These are phyloP conservation scores for Mycena sanguinolenta DNA, from an alignment of 768 basidiomycete genomes.

Conservation along the genomic window DNA sequence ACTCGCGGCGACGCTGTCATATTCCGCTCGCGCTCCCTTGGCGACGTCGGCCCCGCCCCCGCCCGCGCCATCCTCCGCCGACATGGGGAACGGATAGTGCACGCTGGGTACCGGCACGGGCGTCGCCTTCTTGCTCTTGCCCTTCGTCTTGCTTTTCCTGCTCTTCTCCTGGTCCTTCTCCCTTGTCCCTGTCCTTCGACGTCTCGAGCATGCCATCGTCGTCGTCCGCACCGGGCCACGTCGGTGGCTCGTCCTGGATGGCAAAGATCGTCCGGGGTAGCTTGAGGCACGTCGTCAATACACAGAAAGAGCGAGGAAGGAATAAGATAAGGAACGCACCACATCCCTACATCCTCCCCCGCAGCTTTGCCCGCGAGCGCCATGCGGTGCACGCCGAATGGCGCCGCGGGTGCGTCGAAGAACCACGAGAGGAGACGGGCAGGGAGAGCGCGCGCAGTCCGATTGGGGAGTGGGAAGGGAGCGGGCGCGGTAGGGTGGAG, in stretches of 20 bases:
- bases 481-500: too few species aligned
- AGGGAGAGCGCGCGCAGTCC: too few species aligned
- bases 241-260: slow-evolving; percentile 22
- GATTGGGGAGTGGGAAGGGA: too few species aligned
- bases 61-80: neutral
- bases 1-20: neutral
- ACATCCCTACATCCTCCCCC: neutral
- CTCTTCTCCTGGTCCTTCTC: too few species aligned
- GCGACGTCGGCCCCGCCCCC: too few species aligned
- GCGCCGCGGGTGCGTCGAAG: too few species aligned
- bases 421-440: too few species aligned
- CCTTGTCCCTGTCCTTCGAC: neutral
- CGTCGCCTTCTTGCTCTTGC: too few species aligned
- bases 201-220: slow-evolving; percentile 84
- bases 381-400: too few species aligned
- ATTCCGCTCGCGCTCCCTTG: neutral
- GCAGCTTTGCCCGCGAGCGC: too few species aligned
- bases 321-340: slow-evolving; percentile 48
- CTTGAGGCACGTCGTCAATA: neutral
- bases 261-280: slow-evolving; percentile 8
- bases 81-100: neutral
- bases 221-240: slow-evolving; percentile 56
- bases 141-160: too few species aligned
- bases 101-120: slow-evolving; percentile 47
- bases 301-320: slow-evolving; percentile 46